Base-by-base conservation (phyloP, 2,329 filamentous ascomycete genomes). In the Penicillium aurantiogriseum region DNA sequence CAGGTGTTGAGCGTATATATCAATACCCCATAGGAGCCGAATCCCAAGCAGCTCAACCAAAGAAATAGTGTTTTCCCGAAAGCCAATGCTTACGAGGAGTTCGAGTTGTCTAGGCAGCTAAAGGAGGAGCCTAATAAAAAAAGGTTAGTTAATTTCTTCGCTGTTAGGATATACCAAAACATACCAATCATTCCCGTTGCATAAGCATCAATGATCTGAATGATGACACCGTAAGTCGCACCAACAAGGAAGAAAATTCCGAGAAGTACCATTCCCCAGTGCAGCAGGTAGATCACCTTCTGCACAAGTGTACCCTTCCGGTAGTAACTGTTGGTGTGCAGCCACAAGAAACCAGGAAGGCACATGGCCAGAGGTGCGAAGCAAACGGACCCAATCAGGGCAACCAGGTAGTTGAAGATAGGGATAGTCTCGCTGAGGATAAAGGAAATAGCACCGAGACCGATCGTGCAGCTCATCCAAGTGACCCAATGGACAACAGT, bases 361-460 rank as follows among this genome's bases (percentile, higher is more conserved):
- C 69, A 69, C 21, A 83, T 72, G 5, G 77, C 78, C n/a, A 83
- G 61, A 0, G 80, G 80, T 23, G 80, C 79, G 60, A 82, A 82
- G 44, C 78, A 80, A 17, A 83, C 47, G 21, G 75, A 76, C 21
- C 80, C 80, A 1, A 77, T 77, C 36, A 83, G 63, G 11, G 77
- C 75, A n/a, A 82, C 65, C 27, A 83, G 57, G 60, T 77, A 81
- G 61, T 80, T 80, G 72, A 83, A 83, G 52, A 83, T 80, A 0
- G 81, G 81, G 25, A 83, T 80, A 1, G 77, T 78, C 33, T 77
- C 74, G 1, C 81, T 80, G 9, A 83, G 71, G 54, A 83, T 69
- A 62, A 80, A 83, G 15, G 77, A 71, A 15, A 80, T 61, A 10
- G 75, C 60, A 0, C 71, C 71, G 19, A 83, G 70, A 1, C 66